Percentiles rank a stretch among this genome's conserved stretches.
Conservation (phyloP, 176 grass and related monocot species). For the Musa acuminata region DNA sequence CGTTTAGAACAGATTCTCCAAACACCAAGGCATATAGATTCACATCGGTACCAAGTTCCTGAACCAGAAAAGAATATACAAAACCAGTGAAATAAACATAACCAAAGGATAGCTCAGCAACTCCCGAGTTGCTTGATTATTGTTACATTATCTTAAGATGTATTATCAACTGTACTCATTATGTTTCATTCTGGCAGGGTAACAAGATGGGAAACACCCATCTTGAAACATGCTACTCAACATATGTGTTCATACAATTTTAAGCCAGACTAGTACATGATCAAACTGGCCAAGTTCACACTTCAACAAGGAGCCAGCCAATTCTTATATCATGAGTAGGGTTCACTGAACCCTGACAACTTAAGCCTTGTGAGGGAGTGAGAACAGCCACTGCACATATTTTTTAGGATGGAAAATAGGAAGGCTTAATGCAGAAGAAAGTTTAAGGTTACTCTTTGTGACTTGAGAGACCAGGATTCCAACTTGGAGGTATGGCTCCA, state of each 20-base stretch:
- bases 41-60: conserved; percentile 92
- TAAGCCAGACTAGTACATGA: background rate
- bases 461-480: too few relatives aligned
- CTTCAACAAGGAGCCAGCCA: too few relatives aligned
- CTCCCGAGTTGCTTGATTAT: background rate
- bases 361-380: too few relatives aligned
- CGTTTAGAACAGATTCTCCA: conserved; percentile 97
- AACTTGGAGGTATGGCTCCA: too few relatives aligned
- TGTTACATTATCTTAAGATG: background rate
- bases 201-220: background rate
- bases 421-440: too few relatives aligned
- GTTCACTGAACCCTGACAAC: too few relatives aligned
- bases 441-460: too few relatives aligned
- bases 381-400: too few relatives aligned
- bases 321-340: too few relatives aligned
- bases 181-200: background rate
- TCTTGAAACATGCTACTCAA: background rate
- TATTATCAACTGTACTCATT: background rate
- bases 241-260: background rate
- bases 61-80: conserved; percentile 17
- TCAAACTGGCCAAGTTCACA: too few relatives aligned
- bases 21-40: conserved; percentile 98
- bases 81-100: background rate
- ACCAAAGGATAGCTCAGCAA: background rate
- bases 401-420: too few relatives aligned